These are phyloP conservation scores for Vinca major DNA, from an alignment of 305 asterid genomes.

Conservation along the genomic window DNA sequence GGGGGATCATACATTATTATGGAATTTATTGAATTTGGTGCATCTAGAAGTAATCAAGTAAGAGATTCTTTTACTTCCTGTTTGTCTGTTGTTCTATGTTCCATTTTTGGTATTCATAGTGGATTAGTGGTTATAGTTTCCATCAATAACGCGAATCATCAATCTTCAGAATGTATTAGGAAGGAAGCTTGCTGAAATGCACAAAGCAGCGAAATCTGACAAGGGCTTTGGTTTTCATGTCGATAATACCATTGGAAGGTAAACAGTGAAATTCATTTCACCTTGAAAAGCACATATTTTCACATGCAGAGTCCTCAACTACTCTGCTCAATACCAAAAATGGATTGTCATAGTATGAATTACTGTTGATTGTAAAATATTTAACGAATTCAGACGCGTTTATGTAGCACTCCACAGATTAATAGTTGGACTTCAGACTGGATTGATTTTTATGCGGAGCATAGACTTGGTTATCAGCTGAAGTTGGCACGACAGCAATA, in stretches of 20 bases:
- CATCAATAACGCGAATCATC: slow-evolving; percentile 23
- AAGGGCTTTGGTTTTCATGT: slow-evolving; percentile 89
- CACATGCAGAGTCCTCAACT: not conserved
- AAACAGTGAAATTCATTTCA: not conserved
- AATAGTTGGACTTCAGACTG: slow-evolving; percentile 87
- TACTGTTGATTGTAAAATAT: not conserved
- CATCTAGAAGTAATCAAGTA: slow-evolving; percentile 74
- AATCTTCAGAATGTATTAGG: slow-evolving; percentile 76
- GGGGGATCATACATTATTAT: slow-evolving; percentile 90
- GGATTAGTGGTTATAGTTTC: slow-evolving; percentile 15
- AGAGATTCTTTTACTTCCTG: slow-evolving; percentile 16
- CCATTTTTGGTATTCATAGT: slow-evolving; percentile 7
- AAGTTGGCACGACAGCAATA: slow-evolving; percentile 59
- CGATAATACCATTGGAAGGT: slow-evolving; percentile 95
- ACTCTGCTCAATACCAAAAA: not conserved
- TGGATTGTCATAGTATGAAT: not conserved
- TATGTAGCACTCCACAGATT: slow-evolving; percentile 90
- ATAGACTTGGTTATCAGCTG: slow-evolving; percentile 85
- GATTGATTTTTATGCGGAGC: slow-evolving; percentile 79
- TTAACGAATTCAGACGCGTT: slow-evolving; percentile 14
- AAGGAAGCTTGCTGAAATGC: slow-evolving; percentile 98
- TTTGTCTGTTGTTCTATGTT: not conserved
- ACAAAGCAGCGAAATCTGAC: slow-evolving; percentile 62
- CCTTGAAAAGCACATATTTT: not conserved
- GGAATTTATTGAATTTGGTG: slow-evolving; percentile 86